These are phyloP conservation scores for Magnaporthiopsis rhizophila DNA, from an alignment of 2,329 filamentous ascomycete genomes.

Conservation along the genomic window DNA sequence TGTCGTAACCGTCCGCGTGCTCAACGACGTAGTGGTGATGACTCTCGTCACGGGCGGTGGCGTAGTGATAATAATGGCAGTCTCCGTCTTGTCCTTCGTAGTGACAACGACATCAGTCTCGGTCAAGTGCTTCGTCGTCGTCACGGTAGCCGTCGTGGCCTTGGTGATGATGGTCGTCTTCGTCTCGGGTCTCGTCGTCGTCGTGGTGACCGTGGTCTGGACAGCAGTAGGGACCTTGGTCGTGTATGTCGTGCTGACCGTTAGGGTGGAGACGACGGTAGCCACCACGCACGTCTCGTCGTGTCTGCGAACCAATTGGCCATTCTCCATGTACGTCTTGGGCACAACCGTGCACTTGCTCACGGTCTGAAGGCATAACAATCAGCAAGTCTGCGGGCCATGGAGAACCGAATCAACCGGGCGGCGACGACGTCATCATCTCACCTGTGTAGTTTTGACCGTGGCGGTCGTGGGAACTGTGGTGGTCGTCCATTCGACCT, in stretches of 20 bases:
- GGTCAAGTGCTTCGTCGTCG: background rate
- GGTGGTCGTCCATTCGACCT: background rate
- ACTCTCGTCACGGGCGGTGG: constrained; percentile 1
- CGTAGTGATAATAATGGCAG: constrained; percentile 5
- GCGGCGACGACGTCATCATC: background rate
- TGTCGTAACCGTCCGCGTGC: constrained; percentile 3
- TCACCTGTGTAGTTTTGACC: background rate
- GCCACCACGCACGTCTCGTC: background rate
- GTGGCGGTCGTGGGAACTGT: background rate
- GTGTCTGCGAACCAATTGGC: background rate
- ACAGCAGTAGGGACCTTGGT: background rate
- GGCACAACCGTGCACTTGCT: background rate
- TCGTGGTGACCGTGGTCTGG: constrained; percentile 3
- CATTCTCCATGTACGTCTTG: background rate
- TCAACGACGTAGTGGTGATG: background rate
- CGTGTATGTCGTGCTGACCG: background rate
- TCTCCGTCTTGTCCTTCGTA: constrained; percentile 9
- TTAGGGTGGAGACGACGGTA: background rate
- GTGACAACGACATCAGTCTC: constrained; percentile 2
- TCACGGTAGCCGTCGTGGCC: background rate
- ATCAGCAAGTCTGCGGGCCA: background rate
- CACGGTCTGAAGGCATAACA: background rate
- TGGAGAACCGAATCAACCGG: background rate
- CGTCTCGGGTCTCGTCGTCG: constrained; percentile 7
- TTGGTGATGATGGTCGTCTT: constrained; percentile 5